These are phyloP conservation scores for Cenchrus americanus DNA, from an alignment of 176 grass and related monocot species.

Conservation along the genomic window DNA sequence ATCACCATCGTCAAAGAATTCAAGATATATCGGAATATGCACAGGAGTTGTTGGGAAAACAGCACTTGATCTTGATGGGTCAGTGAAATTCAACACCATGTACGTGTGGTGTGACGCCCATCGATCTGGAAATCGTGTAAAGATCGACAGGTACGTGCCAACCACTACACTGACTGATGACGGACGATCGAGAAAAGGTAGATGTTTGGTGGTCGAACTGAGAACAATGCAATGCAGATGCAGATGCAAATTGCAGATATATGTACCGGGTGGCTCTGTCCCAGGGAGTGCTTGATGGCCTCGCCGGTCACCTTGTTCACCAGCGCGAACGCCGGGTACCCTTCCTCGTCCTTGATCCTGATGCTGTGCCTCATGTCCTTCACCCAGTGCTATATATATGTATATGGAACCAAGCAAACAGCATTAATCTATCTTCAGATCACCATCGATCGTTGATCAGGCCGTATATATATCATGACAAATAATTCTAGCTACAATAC, in stretches of 20 bases:
- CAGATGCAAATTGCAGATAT: not conserved
- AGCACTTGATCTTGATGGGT: too few species aligned
- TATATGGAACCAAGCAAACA: too few species aligned
- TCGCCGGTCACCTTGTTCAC: constrained; percentile 82
- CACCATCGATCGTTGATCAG: not conserved
- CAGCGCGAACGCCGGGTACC: constrained; percentile 65
- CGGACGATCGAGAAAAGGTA: not conserved
- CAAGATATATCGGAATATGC: too few species aligned
- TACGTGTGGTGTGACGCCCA: too few species aligned
- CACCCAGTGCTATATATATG: constrained; percentile 65
- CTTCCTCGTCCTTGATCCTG: constrained; percentile 75
- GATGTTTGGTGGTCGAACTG: too few species aligned
- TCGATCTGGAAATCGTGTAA: constrained; percentile 30
- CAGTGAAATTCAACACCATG: too few species aligned
- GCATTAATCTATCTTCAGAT: not conserved
- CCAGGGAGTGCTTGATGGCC: constrained; percentile 85
- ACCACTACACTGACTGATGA: constrained; percentile 16
- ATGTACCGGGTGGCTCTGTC: constrained; percentile 72
- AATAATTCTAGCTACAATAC: not conserved
- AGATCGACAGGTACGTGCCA: not conserved
- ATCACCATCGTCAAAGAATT: too few species aligned
- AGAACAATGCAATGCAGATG: not conserved
- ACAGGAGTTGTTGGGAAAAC: not conserved
- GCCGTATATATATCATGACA: not conserved
- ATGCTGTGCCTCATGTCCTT: constrained; percentile 88